Evolutionary conservation across 1,284 basidiomycete species (phyloP), one percentile per base, ranked within the genome.

Genomic region (Microbotryomycetes sp.): DNA sequence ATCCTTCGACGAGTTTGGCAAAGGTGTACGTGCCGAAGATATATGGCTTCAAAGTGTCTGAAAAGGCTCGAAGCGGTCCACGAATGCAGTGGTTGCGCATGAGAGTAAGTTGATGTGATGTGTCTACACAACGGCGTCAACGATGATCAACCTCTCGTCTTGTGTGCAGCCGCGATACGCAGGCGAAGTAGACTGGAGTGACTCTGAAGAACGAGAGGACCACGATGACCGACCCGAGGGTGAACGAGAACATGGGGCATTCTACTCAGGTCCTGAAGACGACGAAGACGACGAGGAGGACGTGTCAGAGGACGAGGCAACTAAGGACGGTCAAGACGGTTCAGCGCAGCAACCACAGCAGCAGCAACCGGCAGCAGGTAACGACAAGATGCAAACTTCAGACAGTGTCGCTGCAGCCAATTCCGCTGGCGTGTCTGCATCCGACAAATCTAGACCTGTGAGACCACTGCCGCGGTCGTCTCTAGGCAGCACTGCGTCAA

Each of bases 61-160:
- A 82, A 68, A 70, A 79, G 58, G 81, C 81, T 4, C 88, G 92
- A 75, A 88, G 84, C 70, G 96, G 96, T 1, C 94, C 96, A 15
- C 81, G 96, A 63, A 97, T 99, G 94, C 86, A 87, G 70, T 98
- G 94, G 94, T 78, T 97, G 77, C 81, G 14, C 82, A 85, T 61
- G 89, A 94, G 72, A 77, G 94, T 76, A 88, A 84, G 83, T 60
- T 25, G 4, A 16, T 28, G 19, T 22, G 23, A 2, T 19, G 4
- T 25, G 46, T 48, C n/a, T 48, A 22, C 25, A 4, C 12, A 22
- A n/a, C 4, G 4, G 6, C 4, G 4, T 22, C 6, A 14, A n/a
- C 46, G 6, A 6, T 48, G n/a, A 22, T 45, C 30, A 3, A 42
- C 3, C 12, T 1, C 28, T 25, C 28, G 12, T 6, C n/a, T 3